These are phyloP conservation scores for Clonostachys rhizophaga DNA, from an alignment of 2,329 filamentous ascomycete species.

Conservation along the genomic window DNA sequence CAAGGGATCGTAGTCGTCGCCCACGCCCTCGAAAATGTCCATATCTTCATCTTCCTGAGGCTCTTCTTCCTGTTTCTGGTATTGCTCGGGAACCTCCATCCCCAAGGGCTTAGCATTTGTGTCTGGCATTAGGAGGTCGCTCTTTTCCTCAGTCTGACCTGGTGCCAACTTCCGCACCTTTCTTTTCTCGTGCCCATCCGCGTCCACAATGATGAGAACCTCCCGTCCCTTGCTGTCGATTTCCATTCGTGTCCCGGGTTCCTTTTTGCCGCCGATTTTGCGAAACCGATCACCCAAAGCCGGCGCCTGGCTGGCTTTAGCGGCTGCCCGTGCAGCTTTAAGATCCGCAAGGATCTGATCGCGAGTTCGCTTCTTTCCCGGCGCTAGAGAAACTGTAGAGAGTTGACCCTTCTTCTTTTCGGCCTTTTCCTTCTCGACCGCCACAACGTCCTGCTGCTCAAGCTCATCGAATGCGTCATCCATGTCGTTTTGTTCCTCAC, in stretches of 20 bases:
- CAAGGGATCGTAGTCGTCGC: constrained; percentile 64
- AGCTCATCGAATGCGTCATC: constrained; percentile 64
- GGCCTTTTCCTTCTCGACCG: constrained; percentile 43
- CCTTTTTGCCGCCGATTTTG: constrained; percentile 55
- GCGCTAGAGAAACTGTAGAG: constrained; percentile 43
- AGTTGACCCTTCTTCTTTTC: constrained; percentile 58
- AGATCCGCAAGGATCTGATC: constrained; percentile 65
- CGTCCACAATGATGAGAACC: constrained; percentile 61
- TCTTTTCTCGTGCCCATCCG: constrained; percentile 61
- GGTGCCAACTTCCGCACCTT: constrained; percentile 53
- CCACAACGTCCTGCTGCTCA: constrained; percentile 48
- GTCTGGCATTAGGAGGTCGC: constrained; percentile 43
- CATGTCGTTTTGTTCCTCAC: constrained; percentile 30
- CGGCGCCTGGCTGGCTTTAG: constrained; percentile 47
- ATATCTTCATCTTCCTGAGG: constrained; percentile 51
- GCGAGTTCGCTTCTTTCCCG: constrained; percentile 58
- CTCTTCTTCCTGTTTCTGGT: constrained; percentile 37
- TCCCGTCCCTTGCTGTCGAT: constrained; percentile 56
- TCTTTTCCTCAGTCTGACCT: constrained; percentile 22
- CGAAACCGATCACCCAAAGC: constrained; percentile 56
- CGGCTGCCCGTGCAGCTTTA: constrained; percentile 57
- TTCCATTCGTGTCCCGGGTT: constrained; percentile 54
- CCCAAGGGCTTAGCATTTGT: constrained; percentile 54
- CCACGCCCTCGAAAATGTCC: constrained; percentile 63
- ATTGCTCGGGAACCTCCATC: constrained; percentile 61